Conservation (phyloP, 257 asterid genomes). For the Nicotiana noctiflora region DNA sequence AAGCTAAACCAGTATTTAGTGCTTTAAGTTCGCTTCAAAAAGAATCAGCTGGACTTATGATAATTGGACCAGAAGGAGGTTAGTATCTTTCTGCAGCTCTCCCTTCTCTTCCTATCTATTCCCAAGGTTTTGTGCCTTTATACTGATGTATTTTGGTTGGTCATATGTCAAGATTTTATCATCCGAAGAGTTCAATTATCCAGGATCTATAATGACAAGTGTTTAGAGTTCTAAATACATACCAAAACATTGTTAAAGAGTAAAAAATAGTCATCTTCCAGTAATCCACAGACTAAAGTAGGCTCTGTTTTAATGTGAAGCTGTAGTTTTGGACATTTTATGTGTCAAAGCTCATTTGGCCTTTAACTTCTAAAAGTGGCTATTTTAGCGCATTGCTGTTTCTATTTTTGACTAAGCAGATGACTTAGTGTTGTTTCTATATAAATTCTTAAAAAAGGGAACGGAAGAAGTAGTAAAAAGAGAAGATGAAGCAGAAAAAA, state of each 20-base stretch:
- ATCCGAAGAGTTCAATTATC: neutral
- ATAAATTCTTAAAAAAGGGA: neutral
- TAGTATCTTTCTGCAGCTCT: slow-evolving; percentile 13
- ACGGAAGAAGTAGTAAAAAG: neutral
- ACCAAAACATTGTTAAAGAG: neutral
- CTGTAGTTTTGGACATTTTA: neutral
- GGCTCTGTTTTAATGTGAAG: neutral
- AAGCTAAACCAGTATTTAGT: slow-evolving; percentile 65
- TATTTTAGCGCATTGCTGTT: neutral
- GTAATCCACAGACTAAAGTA: neutral
- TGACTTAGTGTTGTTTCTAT: neutral
- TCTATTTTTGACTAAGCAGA: neutral
- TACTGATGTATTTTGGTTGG: slow-evolving; percentile 1
- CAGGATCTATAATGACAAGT: neutral
- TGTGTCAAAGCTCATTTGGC: neutral
- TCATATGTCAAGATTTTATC: neutral
- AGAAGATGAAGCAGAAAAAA: neutral
- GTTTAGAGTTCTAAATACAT: neutral
- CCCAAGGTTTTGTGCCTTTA: slow-evolving; percentile 1
- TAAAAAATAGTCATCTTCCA: neutral
- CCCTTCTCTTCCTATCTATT: neutral
- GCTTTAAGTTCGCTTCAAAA: slow-evolving; percentile 32
- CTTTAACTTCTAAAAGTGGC: neutral
- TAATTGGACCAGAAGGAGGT: slow-evolving; percentile 99
- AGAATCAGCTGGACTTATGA: slow-evolving; percentile 59